Evolutionary conservation across 2,329 filamentous ascomycete species (phyloP).

Genomic region (Phoma herbarum): DNA sequence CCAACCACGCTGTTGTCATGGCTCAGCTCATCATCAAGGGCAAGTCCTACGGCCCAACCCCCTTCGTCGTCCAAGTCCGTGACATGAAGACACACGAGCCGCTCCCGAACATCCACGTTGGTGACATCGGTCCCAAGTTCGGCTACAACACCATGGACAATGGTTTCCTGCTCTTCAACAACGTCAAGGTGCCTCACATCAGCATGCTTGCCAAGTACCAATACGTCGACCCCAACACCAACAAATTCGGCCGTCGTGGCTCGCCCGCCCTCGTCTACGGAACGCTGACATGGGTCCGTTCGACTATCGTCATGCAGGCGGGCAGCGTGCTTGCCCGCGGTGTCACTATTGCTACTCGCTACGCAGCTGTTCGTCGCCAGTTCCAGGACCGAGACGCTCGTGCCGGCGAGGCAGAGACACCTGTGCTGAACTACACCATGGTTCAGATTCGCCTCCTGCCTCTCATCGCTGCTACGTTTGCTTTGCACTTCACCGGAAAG

Average conservation of each 20-base stretch:
- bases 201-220: constrained; percentile 79
- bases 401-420: constrained; percentile 70
- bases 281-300: constrained; percentile 78
- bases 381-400: constrained; percentile 78
- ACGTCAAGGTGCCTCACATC: constrained; percentile 76
- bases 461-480: constrained; percentile 76
- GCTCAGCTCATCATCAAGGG: constrained; percentile 76
- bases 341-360: constrained; percentile 79
- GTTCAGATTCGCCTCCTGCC: constrained; percentile 78
- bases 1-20: constrained; percentile 81
- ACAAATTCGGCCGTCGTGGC: constrained; percentile 72
- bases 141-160: constrained; percentile 86
- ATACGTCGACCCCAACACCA: constrained; percentile 71
- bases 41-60: constrained; percentile 76
- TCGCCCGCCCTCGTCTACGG: constrained; percentile 76
- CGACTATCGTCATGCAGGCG: constrained; percentile 76
- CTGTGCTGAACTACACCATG: constrained; percentile 83
- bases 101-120: constrained; percentile 68
- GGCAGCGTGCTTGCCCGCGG: constrained; percentile 76
- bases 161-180: constrained; percentile 79
- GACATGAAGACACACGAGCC: constrained; percentile 62
- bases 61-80: constrained; percentile 77
- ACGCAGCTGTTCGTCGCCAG: constrained; percentile 77
- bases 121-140: constrained; percentile 83
- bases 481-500: constrained; percentile 80